Evolutionary conservation across 176 grass and related monocot genomes (phyloP).

Genomic region (Carex myosuroides): DNA sequence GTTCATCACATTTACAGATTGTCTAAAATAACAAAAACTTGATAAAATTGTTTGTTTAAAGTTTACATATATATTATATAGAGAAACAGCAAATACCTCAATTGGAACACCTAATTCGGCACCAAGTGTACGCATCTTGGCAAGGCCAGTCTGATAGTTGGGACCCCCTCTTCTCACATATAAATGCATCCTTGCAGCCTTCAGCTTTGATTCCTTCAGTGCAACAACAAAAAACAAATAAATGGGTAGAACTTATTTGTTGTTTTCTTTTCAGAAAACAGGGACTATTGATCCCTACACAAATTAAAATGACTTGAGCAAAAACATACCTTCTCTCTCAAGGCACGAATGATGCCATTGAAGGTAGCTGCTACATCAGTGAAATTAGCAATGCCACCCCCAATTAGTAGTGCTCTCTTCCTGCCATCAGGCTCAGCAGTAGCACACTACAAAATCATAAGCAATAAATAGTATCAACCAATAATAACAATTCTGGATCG

Average conservation of each 20-base stretch:
- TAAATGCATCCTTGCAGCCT: slow-evolving; percentile 85
- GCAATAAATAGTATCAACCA: neutral
- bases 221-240: neutral
- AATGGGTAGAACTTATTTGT: neutral
- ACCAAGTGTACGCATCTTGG: slow-evolving; percentile 84
- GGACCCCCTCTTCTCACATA: slow-evolving; percentile 92
- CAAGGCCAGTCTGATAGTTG: slow-evolving; percentile 86
- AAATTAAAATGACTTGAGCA: neutral
- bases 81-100: slow-evolving; percentile 36
- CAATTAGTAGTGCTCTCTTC: slow-evolving; percentile 86
- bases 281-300: neutral
- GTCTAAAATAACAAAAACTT: neutral
- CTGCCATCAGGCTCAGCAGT: slow-evolving; percentile 88
- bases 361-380: slow-evolving; percentile 94
- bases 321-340: slow-evolving; percentile 72
- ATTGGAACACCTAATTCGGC: slow-evolving; percentile 72
- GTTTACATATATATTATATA: neutral
- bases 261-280: neutral
- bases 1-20: neutral
- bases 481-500: neutral
- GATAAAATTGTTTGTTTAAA: neutral
- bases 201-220: slow-evolving; percentile 77
- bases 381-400: slow-evolving; percentile 97
- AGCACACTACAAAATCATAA: slow-evolving; percentile 38
- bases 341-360: slow-evolving; percentile 77